These are phyloP conservation scores for Tripterygium wilfordii DNA, from an alignment of 177 flowering plant species.

Conservation along the genomic window DNA sequence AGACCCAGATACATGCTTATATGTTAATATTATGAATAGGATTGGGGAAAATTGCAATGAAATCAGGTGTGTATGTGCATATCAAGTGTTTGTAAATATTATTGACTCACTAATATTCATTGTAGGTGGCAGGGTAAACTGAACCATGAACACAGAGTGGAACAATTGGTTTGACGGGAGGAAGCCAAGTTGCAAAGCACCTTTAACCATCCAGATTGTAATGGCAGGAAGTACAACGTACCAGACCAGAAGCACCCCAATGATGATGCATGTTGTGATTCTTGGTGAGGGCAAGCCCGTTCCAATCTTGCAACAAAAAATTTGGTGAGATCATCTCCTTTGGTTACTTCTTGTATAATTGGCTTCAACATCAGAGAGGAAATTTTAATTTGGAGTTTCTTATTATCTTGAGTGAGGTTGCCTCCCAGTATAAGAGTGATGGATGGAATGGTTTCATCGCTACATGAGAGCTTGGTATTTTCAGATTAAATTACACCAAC, in stretches of 20 bases:
- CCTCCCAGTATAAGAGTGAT: slow-evolving; percentile 91
- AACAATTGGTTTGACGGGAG: slow-evolving; percentile 68
- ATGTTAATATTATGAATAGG: too few species aligned
- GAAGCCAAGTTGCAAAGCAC: slow-evolving; percentile 52
- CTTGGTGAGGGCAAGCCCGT: slow-evolving; percentile 58
- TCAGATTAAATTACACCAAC: too few species aligned
- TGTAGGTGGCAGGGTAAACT: slow-evolving; percentile 83
- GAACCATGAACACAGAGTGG: slow-evolving; percentile 70
- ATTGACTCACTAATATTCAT: slow-evolving; percentile 69
- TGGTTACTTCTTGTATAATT: too few species aligned
- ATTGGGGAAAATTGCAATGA: background rate
- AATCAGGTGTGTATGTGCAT: too few species aligned
- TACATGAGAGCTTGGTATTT: too few species aligned
- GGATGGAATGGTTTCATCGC: slow-evolving; percentile 86
- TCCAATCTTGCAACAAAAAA: background rate
- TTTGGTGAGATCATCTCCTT: background rate
- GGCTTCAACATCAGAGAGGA: too few species aligned
- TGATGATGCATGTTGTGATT: slow-evolving; percentile 29
- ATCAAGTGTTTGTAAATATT: background rate
- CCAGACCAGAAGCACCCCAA: slow-evolving; percentile 51
- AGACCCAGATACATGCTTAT: too few species aligned
- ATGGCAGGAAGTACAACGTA: slow-evolving; percentile 58
- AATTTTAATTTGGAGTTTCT: too few species aligned
- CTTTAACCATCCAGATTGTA: slow-evolving; percentile 59
- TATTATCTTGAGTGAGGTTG: slow-evolving; percentile 80